Percentiles rank a stretch among this genome's conserved stretches.
Conservation (phyloP, 179 eudicot genomes). For the Nepenthes alata region DNA sequence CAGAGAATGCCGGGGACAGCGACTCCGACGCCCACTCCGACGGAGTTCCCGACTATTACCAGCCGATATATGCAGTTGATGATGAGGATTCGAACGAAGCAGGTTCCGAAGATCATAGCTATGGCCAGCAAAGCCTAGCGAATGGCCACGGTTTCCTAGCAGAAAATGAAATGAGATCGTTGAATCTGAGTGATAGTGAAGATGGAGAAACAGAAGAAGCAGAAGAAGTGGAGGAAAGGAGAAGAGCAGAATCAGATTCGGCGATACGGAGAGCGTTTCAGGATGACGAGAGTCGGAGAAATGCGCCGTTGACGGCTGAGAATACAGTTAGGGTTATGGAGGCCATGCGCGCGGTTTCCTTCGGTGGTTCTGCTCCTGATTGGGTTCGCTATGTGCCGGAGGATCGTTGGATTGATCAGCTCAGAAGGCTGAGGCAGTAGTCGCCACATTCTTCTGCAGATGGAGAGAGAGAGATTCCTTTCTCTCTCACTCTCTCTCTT, state of each 20-base stretch:
- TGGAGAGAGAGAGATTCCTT: too few relatives aligned
- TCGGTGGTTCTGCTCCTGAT: slow-evolving; percentile 46
- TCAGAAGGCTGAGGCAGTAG: slow-evolving; percentile 28
- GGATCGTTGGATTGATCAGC: slow-evolving; percentile 52
- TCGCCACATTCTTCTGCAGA: slow-evolving; percentile 11
- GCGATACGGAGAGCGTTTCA: slow-evolving; percentile 42
- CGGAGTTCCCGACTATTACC: slow-evolving; percentile 41
- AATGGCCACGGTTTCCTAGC: slow-evolving; percentile 9
- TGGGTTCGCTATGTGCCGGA: slow-evolving; percentile 51
- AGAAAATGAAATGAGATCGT: slow-evolving; percentile 30
- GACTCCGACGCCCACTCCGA: slow-evolving; percentile 51
- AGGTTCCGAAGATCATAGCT: neutral
- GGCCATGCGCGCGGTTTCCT: slow-evolving; percentile 69
- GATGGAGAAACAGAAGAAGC: slow-evolving; percentile 7
- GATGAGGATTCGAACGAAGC: slow-evolving; percentile 12
- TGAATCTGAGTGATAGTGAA: slow-evolving; percentile 32
- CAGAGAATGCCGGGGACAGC: slow-evolving; percentile 28
- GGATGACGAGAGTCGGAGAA: slow-evolving; percentile 62
- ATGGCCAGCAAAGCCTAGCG: slow-evolving; percentile 5
- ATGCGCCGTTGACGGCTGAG: slow-evolving; percentile 55
- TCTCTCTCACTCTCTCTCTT: too few relatives aligned
- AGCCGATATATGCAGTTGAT: slow-evolving; percentile 38
- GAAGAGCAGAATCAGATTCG: slow-evolving; percentile 22
- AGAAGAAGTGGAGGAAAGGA: slow-evolving; percentile 28
- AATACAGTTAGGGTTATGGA: slow-evolving; percentile 57